Evolutionary conservation across 768 basidiomycete genomes (phyloP), one percentile per base, ranked within the genome.

Genomic region (Exsudoporus frostii): DNA sequence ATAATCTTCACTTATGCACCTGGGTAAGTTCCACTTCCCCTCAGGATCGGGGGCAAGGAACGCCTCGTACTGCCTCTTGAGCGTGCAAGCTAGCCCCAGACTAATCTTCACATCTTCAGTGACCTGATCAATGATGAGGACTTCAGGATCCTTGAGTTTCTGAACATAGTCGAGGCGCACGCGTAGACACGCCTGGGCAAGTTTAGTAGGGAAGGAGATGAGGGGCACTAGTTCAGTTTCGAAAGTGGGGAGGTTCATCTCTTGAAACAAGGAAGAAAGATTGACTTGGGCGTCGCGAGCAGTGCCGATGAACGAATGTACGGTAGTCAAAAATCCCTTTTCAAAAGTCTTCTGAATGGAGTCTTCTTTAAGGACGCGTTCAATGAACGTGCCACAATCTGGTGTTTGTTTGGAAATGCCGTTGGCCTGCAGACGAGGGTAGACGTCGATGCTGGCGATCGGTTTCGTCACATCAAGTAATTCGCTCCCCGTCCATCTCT

Each of bases 291-390:
- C 88, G 41, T 88, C 84, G 53, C 93, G 90, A 59, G 92, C 90
- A 48, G 86, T 83, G 36, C 86, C 85, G 48, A 98, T 84, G 62
- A 95, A 88, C 14, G 84, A 76, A 68, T 93, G 88, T 7, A 96
- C 83, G n/a, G 90, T 92, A 37, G 84, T 85, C 61, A 93, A 78
- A 59, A 89, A 91, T 14, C 89, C 88, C 61, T 89, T 92, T 70
- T 95, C 92, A 68, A 99, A 98, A 9, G 91, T 93, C 55, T 88
- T 81, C 70, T 95, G 90, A 64, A 98, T 86, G n/a, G 88, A 88
- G 63, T 98, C 96, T 70, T 98, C 96, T 68, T 98, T 98, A 53
- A 97, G 79, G 24, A 98, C 75, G 27, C 93, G 84, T 68, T 98
- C 97, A 32, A 98, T 88, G 68, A 98, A 99, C 33, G 90, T 91